These are phyloP conservation scores for Leccinum boreale DNA, from an alignment of 768 basidiomycete genomes.

Conservation along the genomic window DNA sequence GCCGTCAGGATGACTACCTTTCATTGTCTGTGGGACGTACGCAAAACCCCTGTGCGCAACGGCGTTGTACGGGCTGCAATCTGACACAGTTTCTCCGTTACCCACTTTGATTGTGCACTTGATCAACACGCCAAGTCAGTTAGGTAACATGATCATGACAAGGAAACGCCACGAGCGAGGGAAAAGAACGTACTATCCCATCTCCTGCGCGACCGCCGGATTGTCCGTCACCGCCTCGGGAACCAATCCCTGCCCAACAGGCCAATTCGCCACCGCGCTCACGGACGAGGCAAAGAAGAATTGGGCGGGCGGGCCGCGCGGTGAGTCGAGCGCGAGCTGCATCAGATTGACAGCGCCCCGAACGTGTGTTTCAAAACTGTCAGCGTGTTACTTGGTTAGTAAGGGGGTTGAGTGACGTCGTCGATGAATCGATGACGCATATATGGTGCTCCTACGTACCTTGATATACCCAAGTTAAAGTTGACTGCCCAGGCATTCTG, in stretches of 20 bases:
- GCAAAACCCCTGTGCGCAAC: constrained; percentile 18
- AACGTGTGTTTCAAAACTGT: constrained; percentile 43
- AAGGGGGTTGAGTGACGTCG: neutral
- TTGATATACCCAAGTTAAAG: constrained; percentile 40
- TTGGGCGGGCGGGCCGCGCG: constrained; percentile 28
- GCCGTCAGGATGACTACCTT: neutral
- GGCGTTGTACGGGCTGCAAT: constrained; percentile 33
- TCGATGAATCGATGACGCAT: neutral
- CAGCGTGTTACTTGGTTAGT: neutral
- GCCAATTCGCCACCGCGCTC: constrained; percentile 29
- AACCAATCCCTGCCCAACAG: constrained; percentile 3
- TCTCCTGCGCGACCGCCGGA: constrained; percentile 31
- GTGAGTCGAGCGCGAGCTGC: constrained; percentile 43
- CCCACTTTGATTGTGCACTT: constrained; percentile 45
- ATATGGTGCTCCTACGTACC: constrained; percentile 5
- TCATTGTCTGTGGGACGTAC: constrained; percentile 9
- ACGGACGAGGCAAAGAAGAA: constrained; percentile 56
- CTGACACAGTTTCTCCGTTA: constrained; percentile 50
- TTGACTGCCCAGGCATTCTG: constrained; percentile 60
- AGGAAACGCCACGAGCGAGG: neutral
- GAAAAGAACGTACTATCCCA: constrained; percentile 27
- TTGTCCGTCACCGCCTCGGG: constrained; percentile 24
- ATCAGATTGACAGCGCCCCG: constrained; percentile 49
- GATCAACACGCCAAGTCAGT: neutral
- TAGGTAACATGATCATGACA: neutral